These are phyloP conservation scores for Hyaloscypha bicolor DNA, from an alignment of 495 filamentous ascomycete species.

Conservation along the genomic window DNA sequence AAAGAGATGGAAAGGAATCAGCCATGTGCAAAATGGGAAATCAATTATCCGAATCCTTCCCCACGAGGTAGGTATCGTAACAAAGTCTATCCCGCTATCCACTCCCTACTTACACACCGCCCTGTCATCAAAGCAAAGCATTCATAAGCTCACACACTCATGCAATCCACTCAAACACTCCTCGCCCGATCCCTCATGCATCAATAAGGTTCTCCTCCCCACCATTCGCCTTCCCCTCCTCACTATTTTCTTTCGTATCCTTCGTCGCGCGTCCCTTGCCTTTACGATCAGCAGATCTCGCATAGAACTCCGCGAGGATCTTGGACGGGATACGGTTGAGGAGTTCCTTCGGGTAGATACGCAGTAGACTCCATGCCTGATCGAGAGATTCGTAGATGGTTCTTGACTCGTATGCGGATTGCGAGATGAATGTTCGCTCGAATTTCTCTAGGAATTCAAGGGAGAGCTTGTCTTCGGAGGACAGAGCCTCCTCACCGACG, in stretches of 20 bases:
- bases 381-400: conserved; percentile 91
- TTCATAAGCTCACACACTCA: conserved; percentile 2
- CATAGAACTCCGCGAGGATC: conserved; percentile 90
- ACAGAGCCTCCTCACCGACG: conserved; percentile 95
- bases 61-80: conserved; percentile 1
- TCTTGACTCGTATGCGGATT: conserved; percentile 88
- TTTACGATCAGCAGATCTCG: conserved; percentile 65
- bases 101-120: conserved; percentile 26
- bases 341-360: conserved; percentile 95
- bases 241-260: conserved; percentile 73
- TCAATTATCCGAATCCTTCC: background rate
- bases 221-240: conserved; percentile 52
- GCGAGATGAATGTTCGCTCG: conserved; percentile 88
- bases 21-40: background rate
- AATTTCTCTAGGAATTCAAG: conserved; percentile 99
- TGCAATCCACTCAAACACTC: conserved; percentile 11
- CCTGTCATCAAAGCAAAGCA: conserved; percentile 7
- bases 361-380: conserved; percentile 91
- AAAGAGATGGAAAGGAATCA: background rate
- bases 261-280: conserved; percentile 58
- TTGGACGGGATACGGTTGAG: conserved; percentile 97
- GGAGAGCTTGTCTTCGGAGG: conserved; percentile 93
- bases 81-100: conserved; percentile 23
- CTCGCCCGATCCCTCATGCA: conserved; percentile 29
- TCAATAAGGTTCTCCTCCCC: conserved; percentile 72